Percentiles rank a stretch among this genome's conserved stretches.
Evolutionary conservation across 176 grass and related monocot genomes (phyloP).

Genomic region (Pontederia crassipes): DNA sequence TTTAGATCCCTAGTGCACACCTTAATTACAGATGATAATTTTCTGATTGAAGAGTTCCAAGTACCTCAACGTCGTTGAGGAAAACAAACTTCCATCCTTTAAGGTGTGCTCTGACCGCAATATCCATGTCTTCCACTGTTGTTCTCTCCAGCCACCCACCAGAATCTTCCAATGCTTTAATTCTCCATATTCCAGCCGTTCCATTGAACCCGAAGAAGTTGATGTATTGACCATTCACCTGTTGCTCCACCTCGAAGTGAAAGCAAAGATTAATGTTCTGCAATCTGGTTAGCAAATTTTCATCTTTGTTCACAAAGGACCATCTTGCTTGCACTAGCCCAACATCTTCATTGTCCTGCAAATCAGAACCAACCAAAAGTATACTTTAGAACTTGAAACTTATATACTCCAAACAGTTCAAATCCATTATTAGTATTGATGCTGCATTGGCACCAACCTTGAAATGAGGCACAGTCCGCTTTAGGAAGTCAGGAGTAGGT

Average conservation of each 20-base stretch:
- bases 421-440: not conserved
- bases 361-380: not conserved
- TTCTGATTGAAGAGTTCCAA: not conserved
- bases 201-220: conserved; percentile 51
- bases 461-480: conserved; percentile 39
- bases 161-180: conserved; percentile 40
- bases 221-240: conserved; percentile 37
- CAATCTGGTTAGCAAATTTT: conserved; percentile 39
- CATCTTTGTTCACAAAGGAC: conserved; percentile 45
- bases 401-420: not conserved
- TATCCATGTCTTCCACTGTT: conserved; percentile 45
- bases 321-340: conserved; percentile 41
- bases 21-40: not conserved
- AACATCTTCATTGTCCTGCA: conserved; percentile 33
- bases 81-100: conserved; percentile 46
- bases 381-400: not conserved
- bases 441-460: conserved; percentile 20
- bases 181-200: conserved; percentile 42
- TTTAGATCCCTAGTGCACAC: not conserved
- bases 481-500: conserved; percentile 35
- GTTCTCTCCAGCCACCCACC: conserved; percentile 46
- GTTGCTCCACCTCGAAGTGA: conserved; percentile 53
- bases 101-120: conserved; percentile 40
- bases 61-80: conserved; percentile 44
- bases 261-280: conserved; percentile 48